Percentiles rank a stretch among this genome's conserved stretches.
phyloP scores from a whole-genome alignment of 75 land plant genomes.

The Gnetum montanum region DNA sequence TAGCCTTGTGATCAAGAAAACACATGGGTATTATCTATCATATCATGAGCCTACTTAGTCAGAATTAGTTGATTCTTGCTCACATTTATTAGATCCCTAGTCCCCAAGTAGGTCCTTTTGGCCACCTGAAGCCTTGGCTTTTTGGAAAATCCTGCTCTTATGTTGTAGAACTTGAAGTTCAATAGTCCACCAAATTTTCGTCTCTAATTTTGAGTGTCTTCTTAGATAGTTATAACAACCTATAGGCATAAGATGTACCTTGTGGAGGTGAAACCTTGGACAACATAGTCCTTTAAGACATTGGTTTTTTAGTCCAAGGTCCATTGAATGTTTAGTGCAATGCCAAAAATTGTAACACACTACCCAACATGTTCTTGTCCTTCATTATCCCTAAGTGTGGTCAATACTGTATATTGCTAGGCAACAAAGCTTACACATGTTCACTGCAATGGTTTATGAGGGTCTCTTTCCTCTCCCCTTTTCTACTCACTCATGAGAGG shows the following conservation, averaged over 20 bases:
- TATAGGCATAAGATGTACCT: too few relatives aligned
- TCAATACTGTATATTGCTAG: slow-evolving; percentile 14
- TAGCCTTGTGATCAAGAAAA: too few relatives aligned
- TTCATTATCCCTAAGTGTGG: slow-evolving; percentile 19
- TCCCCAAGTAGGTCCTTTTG: background rate
- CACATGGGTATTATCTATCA: too few relatives aligned
- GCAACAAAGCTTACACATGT: slow-evolving; percentile 14
- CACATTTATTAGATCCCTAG: background rate
- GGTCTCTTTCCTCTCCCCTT: slow-evolving; percentile 9
- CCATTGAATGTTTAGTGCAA: background rate
- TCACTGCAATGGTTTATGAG: slow-evolving; percentile 5
- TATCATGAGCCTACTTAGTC: too few relatives aligned
- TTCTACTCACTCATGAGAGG: too few relatives aligned
- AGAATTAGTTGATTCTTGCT: background rate
- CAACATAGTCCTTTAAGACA: slow-evolving; percentile 1
- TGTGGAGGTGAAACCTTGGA: too few relatives aligned
- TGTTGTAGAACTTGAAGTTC: too few relatives aligned
- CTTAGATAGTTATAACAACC: too few relatives aligned
- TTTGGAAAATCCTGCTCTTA: background rate
- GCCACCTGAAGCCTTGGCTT: background rate
- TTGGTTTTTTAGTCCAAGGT: background rate
- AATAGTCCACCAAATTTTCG: too few relatives aligned
- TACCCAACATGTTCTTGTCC: slow-evolving; percentile 6
- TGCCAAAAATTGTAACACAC: slow-evolving; percentile 3
- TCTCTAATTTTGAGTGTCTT: too few relatives aligned